A percentile compares a stretch with the other conserved stretches of the same genome.
Evolutionary conservation across 176 grass and related monocot genomes (phyloP).

Genomic region (Eleusine indica): DNA sequence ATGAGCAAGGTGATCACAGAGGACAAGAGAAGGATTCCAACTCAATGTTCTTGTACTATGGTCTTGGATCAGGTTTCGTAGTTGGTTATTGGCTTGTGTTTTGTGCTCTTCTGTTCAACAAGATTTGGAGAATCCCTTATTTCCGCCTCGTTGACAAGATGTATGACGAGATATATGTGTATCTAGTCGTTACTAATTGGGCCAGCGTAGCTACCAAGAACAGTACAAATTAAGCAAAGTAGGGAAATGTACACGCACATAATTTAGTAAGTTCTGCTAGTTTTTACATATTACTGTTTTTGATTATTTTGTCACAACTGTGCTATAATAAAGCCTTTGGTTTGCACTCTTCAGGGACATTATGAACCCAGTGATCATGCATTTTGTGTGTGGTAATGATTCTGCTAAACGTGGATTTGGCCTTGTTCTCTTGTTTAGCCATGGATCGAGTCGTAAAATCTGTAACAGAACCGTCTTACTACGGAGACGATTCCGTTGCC

Average conservation of each 20-base stretch:
- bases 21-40: neutral
- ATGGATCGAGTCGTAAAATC: too few species aligned
- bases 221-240: neutral
- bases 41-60: neutral
- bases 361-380: too few species aligned
- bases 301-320: too few species aligned
- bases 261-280: too few species aligned
- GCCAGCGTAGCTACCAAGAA: neutral
- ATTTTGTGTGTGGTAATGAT: too few species aligned
- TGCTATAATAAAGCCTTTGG: too few species aligned
- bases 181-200: neutral
- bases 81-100: constrained; percentile 42
- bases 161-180: constrained; percentile 1
- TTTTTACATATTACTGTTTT: too few species aligned
- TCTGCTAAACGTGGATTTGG: too few species aligned
- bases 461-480: too few species aligned
- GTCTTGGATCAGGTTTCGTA: constrained; percentile 18
- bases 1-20: neutral
- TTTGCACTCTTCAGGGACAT: too few species aligned
- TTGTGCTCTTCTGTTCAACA: constrained; percentile 26
- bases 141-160: constrained; percentile 22
- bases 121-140: constrained; percentile 32
- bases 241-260: neutral
- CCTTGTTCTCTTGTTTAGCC: too few species aligned
- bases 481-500: too few species aligned